Percentiles rank a stretch among this genome's conserved stretches.
These are phyloP conservation scores for Debaryomyces psychrophilus DNA, from an alignment of 1,139 yeast genomes.

Conservation along the genomic window DNA sequence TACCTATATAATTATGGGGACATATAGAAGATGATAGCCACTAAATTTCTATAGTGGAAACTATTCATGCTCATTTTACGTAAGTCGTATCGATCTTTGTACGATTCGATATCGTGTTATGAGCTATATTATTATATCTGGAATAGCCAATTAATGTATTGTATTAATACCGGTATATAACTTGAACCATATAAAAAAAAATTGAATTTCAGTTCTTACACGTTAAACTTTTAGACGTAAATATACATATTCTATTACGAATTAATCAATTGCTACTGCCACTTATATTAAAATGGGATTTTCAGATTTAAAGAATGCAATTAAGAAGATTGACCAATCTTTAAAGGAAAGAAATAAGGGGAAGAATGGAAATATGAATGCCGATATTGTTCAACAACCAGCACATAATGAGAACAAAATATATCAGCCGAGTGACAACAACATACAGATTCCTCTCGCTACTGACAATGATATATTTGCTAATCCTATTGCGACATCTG, in stretches of 20 bases:
- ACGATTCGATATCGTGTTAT: not conserved
- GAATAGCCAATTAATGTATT: not conserved
- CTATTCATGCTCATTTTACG: not conserved
- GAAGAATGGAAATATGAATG: not conserved
- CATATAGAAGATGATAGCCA: not conserved
- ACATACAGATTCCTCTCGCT: not conserved
- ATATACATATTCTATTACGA: not conserved
- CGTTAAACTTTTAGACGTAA: not conserved
- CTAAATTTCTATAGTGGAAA: not conserved
- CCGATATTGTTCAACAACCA: constrained; percentile 8
- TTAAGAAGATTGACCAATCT: constrained; percentile 25
- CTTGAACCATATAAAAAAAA: not conserved
- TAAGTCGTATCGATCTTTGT: not conserved
- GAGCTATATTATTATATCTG: not conserved
- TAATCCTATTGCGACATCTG: constrained; percentile 29
- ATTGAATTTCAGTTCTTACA: not conserved
- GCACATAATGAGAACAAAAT: constrained; percentile 4
- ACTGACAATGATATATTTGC: constrained; percentile 19
- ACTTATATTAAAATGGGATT: constrained; percentile 28
- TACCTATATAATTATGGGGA: not conserved
- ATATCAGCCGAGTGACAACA: not conserved
- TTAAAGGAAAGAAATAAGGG: constrained; percentile 13
- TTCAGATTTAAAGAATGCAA: constrained; percentile 29
- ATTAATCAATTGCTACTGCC: not conserved
- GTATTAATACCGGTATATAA: constrained; percentile 6